Percentiles rank a stretch among this genome's conserved stretches.
phyloP scores from a whole-genome alignment of 352 stramenopile species.

The Hyaloperonospora brassicae region DNA sequence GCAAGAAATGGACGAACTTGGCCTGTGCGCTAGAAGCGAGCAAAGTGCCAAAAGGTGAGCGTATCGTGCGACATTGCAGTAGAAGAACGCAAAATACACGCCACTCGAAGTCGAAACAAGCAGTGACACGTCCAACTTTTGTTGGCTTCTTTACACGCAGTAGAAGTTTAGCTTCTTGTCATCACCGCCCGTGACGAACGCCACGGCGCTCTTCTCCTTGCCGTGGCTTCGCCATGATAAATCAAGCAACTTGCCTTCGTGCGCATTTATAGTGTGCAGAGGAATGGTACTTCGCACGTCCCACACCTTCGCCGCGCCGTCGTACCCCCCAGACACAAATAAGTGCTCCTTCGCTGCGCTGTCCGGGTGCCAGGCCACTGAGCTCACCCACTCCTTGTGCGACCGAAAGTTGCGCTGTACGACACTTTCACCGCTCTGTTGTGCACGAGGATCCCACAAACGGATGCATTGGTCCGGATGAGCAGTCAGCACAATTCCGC shows the following conservation, averaged over 20 bases:
- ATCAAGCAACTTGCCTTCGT: slow-evolving; percentile 65
- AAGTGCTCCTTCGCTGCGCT: slow-evolving; percentile 42
- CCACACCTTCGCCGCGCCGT: slow-evolving; percentile 78
- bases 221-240: slow-evolving; percentile 48
- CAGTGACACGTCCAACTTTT: slow-evolving; percentile 16
- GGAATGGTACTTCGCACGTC: slow-evolving; percentile 66
- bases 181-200: slow-evolving; percentile 71
- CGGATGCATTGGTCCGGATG: slow-evolving; percentile 76
- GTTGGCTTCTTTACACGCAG: slow-evolving; percentile 51
- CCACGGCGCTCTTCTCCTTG: slow-evolving; percentile 19
- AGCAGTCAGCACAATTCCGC: slow-evolving; percentile 59
- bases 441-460: slow-evolving; percentile 72
- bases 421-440: slow-evolving; percentile 57
- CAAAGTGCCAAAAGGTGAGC: no score
- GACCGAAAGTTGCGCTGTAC: slow-evolving; percentile 78
- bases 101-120: slow-evolving; percentile 16
- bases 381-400: slow-evolving; percentile 80
- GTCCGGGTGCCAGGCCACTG: slow-evolving; percentile 56
- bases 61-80: neutral
- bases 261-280: slow-evolving; percentile 64
- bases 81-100: slow-evolving; percentile 5
- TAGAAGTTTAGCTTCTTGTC: slow-evolving; percentile 86
- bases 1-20: slow-evolving; percentile 1
- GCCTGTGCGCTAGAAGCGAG: no score
- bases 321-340: slow-evolving; percentile 71